phyloP scores from a whole-genome alignment of 1,284 basidiomycete genomes.

The Microbotryum violaceum region DNA sequence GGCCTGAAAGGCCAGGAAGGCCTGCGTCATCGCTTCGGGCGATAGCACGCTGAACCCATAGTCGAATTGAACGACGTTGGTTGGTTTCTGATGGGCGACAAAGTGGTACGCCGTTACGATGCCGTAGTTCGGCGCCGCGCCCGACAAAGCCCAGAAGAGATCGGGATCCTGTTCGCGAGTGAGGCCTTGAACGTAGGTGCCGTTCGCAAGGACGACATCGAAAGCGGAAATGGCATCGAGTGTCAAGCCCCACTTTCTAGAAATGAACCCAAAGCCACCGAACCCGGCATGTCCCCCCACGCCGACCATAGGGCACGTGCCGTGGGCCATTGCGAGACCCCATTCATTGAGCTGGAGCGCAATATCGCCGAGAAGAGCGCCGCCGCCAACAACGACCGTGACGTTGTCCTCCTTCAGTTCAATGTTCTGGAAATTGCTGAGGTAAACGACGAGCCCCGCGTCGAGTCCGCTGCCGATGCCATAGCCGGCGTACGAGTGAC shows the following conservation, averaged over 20 bases:
- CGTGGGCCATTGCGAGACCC: conserved; percentile 38
- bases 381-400: conserved; percentile 36
- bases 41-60: no score
- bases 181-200: conserved; percentile 34
- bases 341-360: conserved; percentile 37
- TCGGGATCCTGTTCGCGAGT: conserved; percentile 20
- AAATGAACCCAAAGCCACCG: conserved; percentile 31
- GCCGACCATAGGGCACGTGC: conserved; percentile 40
- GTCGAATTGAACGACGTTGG: no score
- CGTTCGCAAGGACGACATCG: conserved; percentile 42
- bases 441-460: conserved; percentile 32
- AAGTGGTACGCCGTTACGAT: conserved; percentile 38
- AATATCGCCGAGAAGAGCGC: conserved; percentile 40
- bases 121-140: conserved; percentile 39
- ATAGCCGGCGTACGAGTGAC: conserved; percentile 40
- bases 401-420: conserved; percentile 20
- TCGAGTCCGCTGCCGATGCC: conserved; percentile 36
- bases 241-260: conserved; percentile 39
- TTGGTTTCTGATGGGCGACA: not conserved
- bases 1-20: conserved; percentile 7
- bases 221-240: conserved; percentile 37
- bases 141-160: conserved; percentile 35
- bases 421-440: conserved; percentile 21
- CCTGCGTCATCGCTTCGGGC: not conserved
- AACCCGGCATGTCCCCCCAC: conserved; percentile 39